Conservation (phyloP, 768 basidiomycete genomes). For the Amanita pallidorosea region DNA sequence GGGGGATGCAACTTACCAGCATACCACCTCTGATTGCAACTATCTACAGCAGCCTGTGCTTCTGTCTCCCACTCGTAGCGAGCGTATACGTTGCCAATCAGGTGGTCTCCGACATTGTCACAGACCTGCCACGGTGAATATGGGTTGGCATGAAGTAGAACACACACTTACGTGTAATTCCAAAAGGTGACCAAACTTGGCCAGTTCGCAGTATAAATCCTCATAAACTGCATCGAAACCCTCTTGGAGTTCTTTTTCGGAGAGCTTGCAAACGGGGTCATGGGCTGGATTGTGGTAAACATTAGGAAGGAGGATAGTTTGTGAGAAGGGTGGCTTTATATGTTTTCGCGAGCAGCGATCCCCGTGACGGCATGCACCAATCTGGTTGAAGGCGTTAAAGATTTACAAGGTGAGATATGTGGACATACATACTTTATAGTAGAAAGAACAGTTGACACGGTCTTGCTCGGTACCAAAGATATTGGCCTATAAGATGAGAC, state of each 20-base stretch:
- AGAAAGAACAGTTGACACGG: slow-evolving; percentile 98
- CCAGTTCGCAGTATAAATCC: slow-evolving; percentile 88
- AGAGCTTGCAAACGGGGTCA: slow-evolving; percentile 80
- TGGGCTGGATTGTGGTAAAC: slow-evolving; percentile 98
- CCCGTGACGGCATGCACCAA: slow-evolving; percentile 97
- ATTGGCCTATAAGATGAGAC: slow-evolving; percentile 56
- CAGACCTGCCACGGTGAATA: slow-evolving; percentile 50
- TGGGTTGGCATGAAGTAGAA: slow-evolving; percentile 4
- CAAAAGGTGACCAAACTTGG: slow-evolving; percentile 90
- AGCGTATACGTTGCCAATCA: slow-evolving; percentile 96
- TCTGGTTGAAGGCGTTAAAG: slow-evolving; percentile 35
- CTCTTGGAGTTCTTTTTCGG: slow-evolving; percentile 81
- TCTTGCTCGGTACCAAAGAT: slow-evolving; percentile 94
- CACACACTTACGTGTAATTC: slow-evolving; percentile 75
- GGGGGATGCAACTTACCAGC: slow-evolving; percentile 50
- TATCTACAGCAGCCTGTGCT: slow-evolving; percentile 87
- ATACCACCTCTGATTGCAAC: slow-evolving; percentile 95
- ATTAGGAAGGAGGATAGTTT: slow-evolving; percentile 92
- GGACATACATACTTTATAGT: slow-evolving; percentile 67
- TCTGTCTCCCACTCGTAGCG: slow-evolving; percentile 99
- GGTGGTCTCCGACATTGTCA: slow-evolving; percentile 98
- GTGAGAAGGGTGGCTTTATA: slow-evolving; percentile 94
- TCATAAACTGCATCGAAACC: slow-evolving; percentile 93
- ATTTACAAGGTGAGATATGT: background rate
- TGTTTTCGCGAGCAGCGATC: slow-evolving; percentile 98